Evolutionary conservation across 768 basidiomycete species (phyloP), one percentile per base, ranked within the genome.

Genomic region (Hericium coralloides): DNA sequence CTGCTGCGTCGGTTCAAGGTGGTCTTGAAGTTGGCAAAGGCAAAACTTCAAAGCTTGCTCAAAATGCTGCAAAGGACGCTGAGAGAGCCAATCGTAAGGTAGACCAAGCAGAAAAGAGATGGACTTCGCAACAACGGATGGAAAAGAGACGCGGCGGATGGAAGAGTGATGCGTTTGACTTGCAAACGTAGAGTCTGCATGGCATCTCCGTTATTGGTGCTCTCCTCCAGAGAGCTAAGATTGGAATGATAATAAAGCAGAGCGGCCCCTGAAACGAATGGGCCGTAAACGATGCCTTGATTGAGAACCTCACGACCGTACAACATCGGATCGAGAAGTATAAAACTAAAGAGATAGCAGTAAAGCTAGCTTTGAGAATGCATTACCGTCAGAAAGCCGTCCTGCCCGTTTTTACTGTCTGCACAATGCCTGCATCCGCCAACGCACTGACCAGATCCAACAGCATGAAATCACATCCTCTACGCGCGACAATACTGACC

Each of bases 161-260:
- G 78, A 78, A 73, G 75, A 79, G 72, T 71, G 72, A 67, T 74
- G 77, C 64, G 72, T 79, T 73, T 75, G 77, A 73, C 75, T 74
- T 73, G 73, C 78, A 64, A 77, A 31, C 31, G n/a, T n/a, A n/a
- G n/a, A n/a, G n/a, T n/a, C n/a, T n/a, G n/a, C n/a, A n/a, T n/a
- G n/a, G n/a, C n/a, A n/a, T n/a, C n/a, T n/a, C n/a, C n/a, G n/a
- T n/a, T n/a, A n/a, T n/a, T n/a, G n/a, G n/a, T n/a, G n/a, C n/a
- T n/a, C n/a, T n/a, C n/a, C n/a, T n/a, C n/a, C n/a, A n/a, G n/a
- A n/a, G n/a, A n/a, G n/a, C n/a, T n/a, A n/a, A n/a, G n/a, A n/a
- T n/a, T n/a, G n/a, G n/a, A n/a, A n/a, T n/a, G n/a, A n/a, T n/a
- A n/a, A n/a, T n/a, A n/a, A n/a, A n/a, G n/a, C n/a, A n/a, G n/a